Evolutionary conservation across 2,329 filamentous ascomycete genomes (phyloP), one percentile per base, ranked within the genome.

Genomic region (Neonectria punicea): DNA sequence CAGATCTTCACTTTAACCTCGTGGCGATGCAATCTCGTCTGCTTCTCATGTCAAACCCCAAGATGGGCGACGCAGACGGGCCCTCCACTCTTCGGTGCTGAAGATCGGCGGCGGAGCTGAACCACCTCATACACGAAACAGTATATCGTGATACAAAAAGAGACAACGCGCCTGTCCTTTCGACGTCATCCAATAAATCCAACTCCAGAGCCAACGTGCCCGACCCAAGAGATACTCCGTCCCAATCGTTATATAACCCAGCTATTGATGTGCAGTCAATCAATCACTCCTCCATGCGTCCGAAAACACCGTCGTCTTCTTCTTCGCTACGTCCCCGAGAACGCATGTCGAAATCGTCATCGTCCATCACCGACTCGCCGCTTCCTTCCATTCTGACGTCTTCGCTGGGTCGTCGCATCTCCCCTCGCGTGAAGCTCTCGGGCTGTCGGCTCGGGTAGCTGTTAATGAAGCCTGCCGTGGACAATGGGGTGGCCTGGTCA

Each of bases 251-350:
- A 63, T 63, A 63, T 55, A 63, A 71, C 65, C 69, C 70, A 62
- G 71, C 66, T 70, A 68, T 63, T 69, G 63, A 68, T 74, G 61
- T 70, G 56, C 64, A 67, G 67, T 55, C 41, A 36, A 60, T 58
- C 68, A 68, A 69, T 82, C 85, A 96, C 80, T 97, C 93, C 81
- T 99, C 96, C 95, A 98, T 98, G 72, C 89, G 89, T 62, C 94
- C 94, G 83, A 99, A 99, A 74, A 98, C 92, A 76, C 94, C 94
- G 70, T 98, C 94, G 71, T 98, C 95, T 68, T 97, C 94, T 73
- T 97, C 94, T 73, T 97, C 93, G 78, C 90, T 91, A 67, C 91
- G 87, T 55, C 87, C 87, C 60, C 88, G 86, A 54, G 84, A 87
- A 60, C 82, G 85, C 72, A 82, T 81, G 74, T 89, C 89, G 63